Conservation (phyloP, 129 eudicot species). For the Saposhnikovia divaricata region DNA sequence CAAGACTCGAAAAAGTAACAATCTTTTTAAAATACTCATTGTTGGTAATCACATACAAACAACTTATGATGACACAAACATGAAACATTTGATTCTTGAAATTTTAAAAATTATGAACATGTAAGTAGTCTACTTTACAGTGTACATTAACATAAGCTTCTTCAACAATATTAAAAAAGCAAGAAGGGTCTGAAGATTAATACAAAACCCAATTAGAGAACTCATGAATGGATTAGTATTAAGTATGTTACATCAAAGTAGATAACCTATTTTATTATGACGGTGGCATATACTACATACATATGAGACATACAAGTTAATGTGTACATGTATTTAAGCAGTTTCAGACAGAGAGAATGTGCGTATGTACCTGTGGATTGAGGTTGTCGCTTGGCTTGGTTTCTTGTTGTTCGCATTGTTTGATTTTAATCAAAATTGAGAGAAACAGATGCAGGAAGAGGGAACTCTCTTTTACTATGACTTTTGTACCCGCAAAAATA, state of each 20-base stretch:
- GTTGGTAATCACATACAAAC: neutral
- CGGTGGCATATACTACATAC: neutral
- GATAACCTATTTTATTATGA: neutral
- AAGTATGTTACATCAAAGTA: neutral
- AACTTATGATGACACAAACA: neutral
- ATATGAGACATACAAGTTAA: neutral
- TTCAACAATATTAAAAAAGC: neutral
- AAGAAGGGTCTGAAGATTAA: neutral
- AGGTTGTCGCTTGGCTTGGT: conserved; percentile 37
- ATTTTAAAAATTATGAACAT: neutral
- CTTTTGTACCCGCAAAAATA: neutral
- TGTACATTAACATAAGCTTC: neutral
- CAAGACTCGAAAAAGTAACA: neutral
- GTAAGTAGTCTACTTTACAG: neutral
- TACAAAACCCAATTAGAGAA: neutral
- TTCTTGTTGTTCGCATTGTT: conserved; percentile 67
- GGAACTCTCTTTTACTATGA: neutral
- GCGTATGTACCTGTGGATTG: conserved; percentile 35
- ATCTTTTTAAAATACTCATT: neutral
- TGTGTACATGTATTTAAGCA: neutral
- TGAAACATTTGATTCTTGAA: neutral
- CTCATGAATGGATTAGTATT: neutral
- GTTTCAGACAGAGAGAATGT: neutral
- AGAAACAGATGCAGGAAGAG: neutral
- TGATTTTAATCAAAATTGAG: conserved; percentile 1